These are phyloP conservation scores for Cystoderma amianthinum DNA, from an alignment of 768 basidiomycete genomes.

Conservation along the genomic window DNA sequence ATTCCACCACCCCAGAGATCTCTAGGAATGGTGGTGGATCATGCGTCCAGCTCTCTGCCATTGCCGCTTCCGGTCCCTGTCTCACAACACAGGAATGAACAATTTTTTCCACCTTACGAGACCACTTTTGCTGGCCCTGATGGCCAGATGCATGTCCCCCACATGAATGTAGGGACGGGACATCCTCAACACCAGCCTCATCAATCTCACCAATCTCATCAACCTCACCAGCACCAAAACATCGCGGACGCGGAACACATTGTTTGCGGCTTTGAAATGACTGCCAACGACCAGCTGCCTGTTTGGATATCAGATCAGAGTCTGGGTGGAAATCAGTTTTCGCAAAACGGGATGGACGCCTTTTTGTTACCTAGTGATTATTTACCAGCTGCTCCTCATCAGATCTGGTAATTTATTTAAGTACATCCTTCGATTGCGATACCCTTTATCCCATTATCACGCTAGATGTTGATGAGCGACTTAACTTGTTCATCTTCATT, in stretches of 20 bases:
- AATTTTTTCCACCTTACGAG: constrained; percentile 55
- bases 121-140: constrained; percentile 23
- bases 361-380: constrained; percentile 76
- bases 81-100: constrained; percentile 35
- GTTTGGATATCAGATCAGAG: constrained; percentile 86
- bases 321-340: constrained; percentile 67
- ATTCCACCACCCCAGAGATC: constrained; percentile 43
- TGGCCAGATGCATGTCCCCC: constrained; percentile 18
- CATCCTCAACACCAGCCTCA: constrained; percentile 18
- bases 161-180: constrained; percentile 1
- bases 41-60: constrained; percentile 18
- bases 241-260: constrained; percentile 56
- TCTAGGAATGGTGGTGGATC: constrained; percentile 39
- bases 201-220: constrained; percentile 11
- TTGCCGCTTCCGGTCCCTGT: constrained; percentile 17
- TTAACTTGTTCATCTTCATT: too few relatives aligned
- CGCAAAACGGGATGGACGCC: constrained; percentile 80
- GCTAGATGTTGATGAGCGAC: too few relatives aligned
- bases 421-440: constrained; percentile 1
- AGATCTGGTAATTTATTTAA: constrained; percentile 63
- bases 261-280: constrained; percentile 70
- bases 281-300: constrained; percentile 68
- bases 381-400: constrained; percentile 48
- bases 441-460: too few relatives aligned
- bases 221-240: constrained; percentile 14